Percentiles rank a stretch among this genome's conserved stretches.
phyloP scores from a whole-genome alignment of 306 rosid genomes.

The Dalbergia oliveri region DNA sequence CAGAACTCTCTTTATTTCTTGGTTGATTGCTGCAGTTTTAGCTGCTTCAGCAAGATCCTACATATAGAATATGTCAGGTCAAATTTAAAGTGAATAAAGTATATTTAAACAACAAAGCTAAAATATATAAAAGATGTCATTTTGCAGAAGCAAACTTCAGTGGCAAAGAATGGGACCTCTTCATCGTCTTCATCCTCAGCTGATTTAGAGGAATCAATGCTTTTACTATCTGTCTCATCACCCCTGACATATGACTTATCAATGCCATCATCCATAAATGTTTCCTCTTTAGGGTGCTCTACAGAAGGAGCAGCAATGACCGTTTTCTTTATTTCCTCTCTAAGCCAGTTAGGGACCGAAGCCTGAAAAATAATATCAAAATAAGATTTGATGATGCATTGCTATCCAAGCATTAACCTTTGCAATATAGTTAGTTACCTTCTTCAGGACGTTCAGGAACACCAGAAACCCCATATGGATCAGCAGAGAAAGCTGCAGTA shows the following conservation, averaged over 20 bases:
- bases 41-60: slow-evolving; percentile 82
- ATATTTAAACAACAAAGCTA: slow-evolving; percentile 7
- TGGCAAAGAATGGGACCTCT: slow-evolving; percentile 67
- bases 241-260: slow-evolving; percentile 63
- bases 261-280: slow-evolving; percentile 57
- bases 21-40: slow-evolving; percentile 87
- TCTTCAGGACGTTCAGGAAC: slow-evolving; percentile 93
- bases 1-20: slow-evolving; percentile 86
- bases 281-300: slow-evolving; percentile 79
- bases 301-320: slow-evolving; percentile 75
- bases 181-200: slow-evolving; percentile 94
- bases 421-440: slow-evolving; percentile 65
- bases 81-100: slow-evolving; percentile 27
- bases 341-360: slow-evolving; percentile 95
- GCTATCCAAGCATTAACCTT: slow-evolving; percentile 42
- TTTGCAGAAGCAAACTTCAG: slow-evolving; percentile 17
- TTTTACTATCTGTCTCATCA: slow-evolving; percentile 82
- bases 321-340: slow-evolving; percentile 94
- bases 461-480: slow-evolving; percentile 78
- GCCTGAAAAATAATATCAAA: slow-evolving; percentile 66
- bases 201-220: slow-evolving; percentile 85
- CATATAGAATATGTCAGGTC: slow-evolving; percentile 28
- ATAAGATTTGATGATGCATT: slow-evolving; percentile 36
- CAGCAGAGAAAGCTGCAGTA: slow-evolving; percentile 73
- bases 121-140: neutral